phyloP scores from a whole-genome alignment of 139 green algal species.

The Tetradesmus obliquus region DNA sequence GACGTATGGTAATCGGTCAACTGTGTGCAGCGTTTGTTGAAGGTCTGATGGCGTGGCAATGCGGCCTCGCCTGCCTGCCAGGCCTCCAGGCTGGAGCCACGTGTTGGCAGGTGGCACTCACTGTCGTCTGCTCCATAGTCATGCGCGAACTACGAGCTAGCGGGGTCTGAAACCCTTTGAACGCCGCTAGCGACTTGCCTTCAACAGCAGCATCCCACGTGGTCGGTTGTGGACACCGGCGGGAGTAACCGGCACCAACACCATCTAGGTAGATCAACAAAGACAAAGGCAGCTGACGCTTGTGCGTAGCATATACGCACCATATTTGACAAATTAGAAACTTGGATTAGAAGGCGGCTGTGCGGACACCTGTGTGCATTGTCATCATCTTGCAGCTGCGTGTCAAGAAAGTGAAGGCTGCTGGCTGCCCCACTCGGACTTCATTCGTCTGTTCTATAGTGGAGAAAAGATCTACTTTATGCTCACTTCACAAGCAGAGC shows the following conservation, averaged over 20 bases:
- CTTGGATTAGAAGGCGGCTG: background rate
- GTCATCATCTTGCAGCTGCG: background rate
- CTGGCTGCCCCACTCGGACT: background rate
- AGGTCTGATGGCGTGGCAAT: too few species aligned
- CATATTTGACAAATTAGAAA: background rate
- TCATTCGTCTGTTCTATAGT: background rate
- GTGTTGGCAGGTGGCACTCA: too few species aligned
- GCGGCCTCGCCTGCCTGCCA: too few species aligned
- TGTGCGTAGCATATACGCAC: too few species aligned
- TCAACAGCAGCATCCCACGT: background rate
- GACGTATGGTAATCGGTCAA: too few species aligned
- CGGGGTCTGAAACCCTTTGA: too few species aligned
- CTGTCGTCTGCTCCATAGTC: too few species aligned
- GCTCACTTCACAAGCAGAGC: background rate
- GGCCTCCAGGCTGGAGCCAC: too few species aligned
- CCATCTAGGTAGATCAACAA: background rate
- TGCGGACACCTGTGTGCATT: background rate
- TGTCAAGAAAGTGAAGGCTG: background rate
- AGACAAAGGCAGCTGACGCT: background rate
- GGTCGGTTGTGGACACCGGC: background rate
- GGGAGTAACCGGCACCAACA: background rate
- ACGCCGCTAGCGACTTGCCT: background rate
- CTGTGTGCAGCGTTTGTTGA: too few species aligned
- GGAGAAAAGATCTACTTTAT: background rate
- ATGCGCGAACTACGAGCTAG: too few species aligned